Evolutionary conservation across 1,139 yeast genomes (phyloP).

Genomic region (Lodderomyces margitis): DNA sequence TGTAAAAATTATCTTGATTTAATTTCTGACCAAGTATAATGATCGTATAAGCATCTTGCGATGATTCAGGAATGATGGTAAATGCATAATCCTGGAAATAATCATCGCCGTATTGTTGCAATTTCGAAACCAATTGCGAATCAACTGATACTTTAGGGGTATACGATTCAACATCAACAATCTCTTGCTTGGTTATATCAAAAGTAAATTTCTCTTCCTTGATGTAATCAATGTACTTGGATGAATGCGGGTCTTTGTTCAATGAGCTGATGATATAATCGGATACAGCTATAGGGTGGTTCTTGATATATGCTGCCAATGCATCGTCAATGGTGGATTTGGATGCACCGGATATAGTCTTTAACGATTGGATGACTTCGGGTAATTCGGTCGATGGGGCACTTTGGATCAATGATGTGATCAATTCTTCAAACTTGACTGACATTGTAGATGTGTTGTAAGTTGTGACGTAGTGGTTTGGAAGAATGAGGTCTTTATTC

Average conservation of each 20-base stretch:
- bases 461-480: too few species aligned
- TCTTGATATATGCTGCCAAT: conserved; percentile 29
- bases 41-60: conserved; percentile 27
- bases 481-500: too few species aligned
- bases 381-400: conserved; percentile 45
- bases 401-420: conserved; percentile 33
- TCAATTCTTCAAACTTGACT: conserved; percentile 25
- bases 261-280: conserved; percentile 34
- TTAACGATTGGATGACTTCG: conserved; percentile 28
- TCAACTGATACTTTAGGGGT: conserved; percentile 29
- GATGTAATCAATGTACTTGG: conserved; percentile 40
- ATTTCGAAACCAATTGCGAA: conserved; percentile 23
- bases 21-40: conserved; percentile 70
- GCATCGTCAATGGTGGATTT: conserved; percentile 27
- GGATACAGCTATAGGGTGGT: conserved; percentile 18
- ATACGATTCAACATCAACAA: conserved; percentile 50
- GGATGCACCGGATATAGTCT: conserved; percentile 8
- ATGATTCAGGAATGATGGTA: conserved; percentile 35
- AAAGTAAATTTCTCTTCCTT: conserved; percentile 55
- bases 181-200: conserved; percentile 49
- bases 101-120: conserved; percentile 42
- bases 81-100: conserved; percentile 52
- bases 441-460: too few species aligned
- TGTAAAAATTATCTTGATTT: conserved; percentile 79
- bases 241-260: conserved; percentile 31